phyloP scores from a whole-genome alignment of 208 protist species.

The Trypanosoma melophagium region DNA sequence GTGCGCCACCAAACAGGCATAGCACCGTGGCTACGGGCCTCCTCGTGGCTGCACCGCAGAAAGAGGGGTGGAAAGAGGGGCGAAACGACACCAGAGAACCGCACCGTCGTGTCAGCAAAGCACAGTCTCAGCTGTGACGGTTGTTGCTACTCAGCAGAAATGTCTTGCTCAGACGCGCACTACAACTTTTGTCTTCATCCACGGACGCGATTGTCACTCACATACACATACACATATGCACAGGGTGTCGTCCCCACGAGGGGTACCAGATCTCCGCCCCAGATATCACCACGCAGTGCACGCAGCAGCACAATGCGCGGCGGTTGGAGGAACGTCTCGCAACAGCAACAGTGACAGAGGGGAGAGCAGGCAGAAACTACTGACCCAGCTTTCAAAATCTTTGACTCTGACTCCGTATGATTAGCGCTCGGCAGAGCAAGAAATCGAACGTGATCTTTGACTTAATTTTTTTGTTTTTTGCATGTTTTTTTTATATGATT shows the following conservation, averaged over 20 bases:
- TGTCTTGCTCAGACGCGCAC: slow-evolving; percentile 18
- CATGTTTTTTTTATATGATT: no score
- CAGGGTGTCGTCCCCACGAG: neutral
- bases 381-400: no score
- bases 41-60: neutral
- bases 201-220: neutral
- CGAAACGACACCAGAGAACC: neutral
- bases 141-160: slow-evolving; percentile 13
- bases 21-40: slow-evolving; percentile 24
- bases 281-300: slow-evolving; percentile 19
- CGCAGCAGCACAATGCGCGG: neutral
- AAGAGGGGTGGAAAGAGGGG: neutral
- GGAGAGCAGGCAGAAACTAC: no score
- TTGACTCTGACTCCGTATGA: no score
- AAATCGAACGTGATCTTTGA: no score
- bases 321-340: slow-evolving; percentile 11
- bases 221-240: no score
- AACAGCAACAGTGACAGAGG: no score
- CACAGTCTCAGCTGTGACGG: slow-evolving; percentile 5
- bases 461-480: no score
- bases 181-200: slow-evolving; percentile 23
- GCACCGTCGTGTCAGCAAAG: slow-evolving; percentile 5
- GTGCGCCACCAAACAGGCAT: slow-evolving; percentile 18
- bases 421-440: no score
- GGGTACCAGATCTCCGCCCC: neutral